These are phyloP conservation scores for Alternaria consortialis DNA, from an alignment of 2,329 filamentous ascomycete genomes.

Conservation along the genomic window DNA sequence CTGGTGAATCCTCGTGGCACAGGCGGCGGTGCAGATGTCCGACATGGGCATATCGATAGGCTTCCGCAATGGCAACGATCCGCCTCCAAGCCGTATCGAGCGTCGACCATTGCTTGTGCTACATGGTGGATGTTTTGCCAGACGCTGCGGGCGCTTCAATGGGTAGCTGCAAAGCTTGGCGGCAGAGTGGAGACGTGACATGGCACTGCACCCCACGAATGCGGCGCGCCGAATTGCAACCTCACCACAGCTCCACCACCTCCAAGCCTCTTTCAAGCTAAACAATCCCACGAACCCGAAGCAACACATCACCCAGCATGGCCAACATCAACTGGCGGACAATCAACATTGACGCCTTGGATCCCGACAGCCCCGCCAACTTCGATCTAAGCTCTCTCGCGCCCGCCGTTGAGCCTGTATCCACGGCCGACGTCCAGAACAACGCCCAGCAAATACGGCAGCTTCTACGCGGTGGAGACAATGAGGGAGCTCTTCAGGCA, in stretches of 20 bases:
- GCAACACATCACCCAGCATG: conserved; percentile 44
- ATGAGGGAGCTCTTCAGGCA: conserved; percentile 83
- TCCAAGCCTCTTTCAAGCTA: conserved; percentile 12
- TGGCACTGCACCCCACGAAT: conserved; percentile 37
- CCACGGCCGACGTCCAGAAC: conserved; percentile 79
- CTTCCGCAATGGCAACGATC: conserved; percentile 30
- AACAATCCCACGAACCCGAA: not conserved
- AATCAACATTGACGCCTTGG: conserved; percentile 91
- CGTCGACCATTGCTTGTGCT: conserved; percentile 49
- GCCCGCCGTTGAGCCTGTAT: conserved; percentile 76
- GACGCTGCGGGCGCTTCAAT: conserved; percentile 34
- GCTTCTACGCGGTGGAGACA: conserved; percentile 84
- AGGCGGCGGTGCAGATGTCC: conserved; percentile 39
- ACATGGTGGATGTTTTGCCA: conserved; percentile 31
- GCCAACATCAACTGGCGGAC: conserved; percentile 75
- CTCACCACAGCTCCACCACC: conserved; percentile 31
- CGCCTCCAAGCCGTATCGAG: conserved; percentile 39
- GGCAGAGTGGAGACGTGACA: conserved; percentile 35
- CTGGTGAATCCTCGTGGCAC: conserved; percentile 28
- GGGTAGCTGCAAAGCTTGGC: conserved; percentile 38
- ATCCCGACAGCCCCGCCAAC: conserved; percentile 89
- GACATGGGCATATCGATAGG: conserved; percentile 31
- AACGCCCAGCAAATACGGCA: conserved; percentile 85
- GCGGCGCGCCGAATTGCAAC: conserved; percentile 30
- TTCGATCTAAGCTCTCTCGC: conserved; percentile 88